Evolutionary conservation across 73 alveolate genomes (phyloP), one percentile per base, ranked within the genome.

Genomic region (Paramecium sexaurelia): DNA sequence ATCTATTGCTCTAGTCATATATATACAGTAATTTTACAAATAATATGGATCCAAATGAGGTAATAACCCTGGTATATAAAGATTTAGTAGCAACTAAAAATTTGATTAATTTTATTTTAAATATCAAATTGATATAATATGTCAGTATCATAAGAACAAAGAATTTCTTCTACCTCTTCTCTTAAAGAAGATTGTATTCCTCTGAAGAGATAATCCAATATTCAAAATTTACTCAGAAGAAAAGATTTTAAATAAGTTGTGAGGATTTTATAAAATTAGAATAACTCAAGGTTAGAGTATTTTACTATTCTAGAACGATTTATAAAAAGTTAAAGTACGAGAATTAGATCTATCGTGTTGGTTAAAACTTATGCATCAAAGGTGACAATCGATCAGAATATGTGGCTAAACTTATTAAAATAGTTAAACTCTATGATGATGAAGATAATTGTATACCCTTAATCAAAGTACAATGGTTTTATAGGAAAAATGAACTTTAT

Each of bases 381-480:
- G 68, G 75, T 15, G 71, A 78, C 47, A 26, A 26, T 7, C 32
- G 90, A 41, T 40, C 43, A 19, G 90, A 78, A 78, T 78, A 78
- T 78, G 90, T 78, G 45, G 90, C 75, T 78, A 78, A 78, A 39
- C 73, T 78, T 41, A 39, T 43, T 37, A 78, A 78, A 45, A 78
- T 78, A 36, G 40, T 78, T 32, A 78, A 78, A 17, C 71, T 78
- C 29, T 17, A 29, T 78, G 90, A 78, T 40, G 90, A 78, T 26
- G 68, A 41, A 20, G 90, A 78, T 78, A 78, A 78, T 24, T 78
- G 90, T 15, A 78, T 78, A 39, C 90, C 90, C 6, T 61, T 78
- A 43, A 45, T 78, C 26, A 78, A 78, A 33, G 90, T 78, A 10
- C 7, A 45, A 43, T 78, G 90, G 90, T 78, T 37, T 78, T 40